Percentiles rank a stretch among this genome's conserved stretches.
Conservation (phyloP, 1,284 basidiomycete species). For the Rhodotorula sp. region DNA sequence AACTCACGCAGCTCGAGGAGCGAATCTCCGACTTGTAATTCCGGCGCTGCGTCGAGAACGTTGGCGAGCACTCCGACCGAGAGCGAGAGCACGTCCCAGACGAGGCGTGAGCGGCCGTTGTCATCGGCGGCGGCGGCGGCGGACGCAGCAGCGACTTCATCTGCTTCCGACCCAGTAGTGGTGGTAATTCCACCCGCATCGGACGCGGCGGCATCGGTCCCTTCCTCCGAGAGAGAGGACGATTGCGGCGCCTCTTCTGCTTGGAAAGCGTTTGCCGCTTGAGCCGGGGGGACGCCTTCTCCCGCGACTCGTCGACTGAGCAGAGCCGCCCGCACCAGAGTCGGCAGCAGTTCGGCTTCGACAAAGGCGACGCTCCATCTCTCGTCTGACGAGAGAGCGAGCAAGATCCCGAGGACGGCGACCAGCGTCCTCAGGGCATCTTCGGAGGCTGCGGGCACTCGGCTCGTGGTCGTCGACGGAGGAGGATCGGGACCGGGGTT, state of each 20-base stretch:
- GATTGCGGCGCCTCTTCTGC: background rate
- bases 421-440: conserved; percentile 8
- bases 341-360: conserved; percentile 2
- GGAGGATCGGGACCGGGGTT: background rate
- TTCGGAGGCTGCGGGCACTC: too few species aligned
- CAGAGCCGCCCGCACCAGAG: conserved; percentile 7
- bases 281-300: background rate
- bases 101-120: background rate
- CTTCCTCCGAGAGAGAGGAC: background rate
- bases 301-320: background rate
- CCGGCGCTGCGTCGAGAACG: conserved; percentile 23
- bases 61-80: conserved; percentile 34
- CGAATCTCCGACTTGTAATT: background rate
- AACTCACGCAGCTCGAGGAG: conserved; percentile 26
- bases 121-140: background rate
- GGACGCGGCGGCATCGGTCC: background rate
- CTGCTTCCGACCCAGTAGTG: background rate
- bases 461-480: too few species aligned
- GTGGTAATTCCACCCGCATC: background rate
- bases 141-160: background rate
- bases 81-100: conserved; percentile 33
- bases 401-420: conserved; percentile 11
- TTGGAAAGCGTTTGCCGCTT: too few species aligned
- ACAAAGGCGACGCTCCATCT: conserved; percentile 18
- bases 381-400: conserved; percentile 12